Evolutionary conservation across 2,329 filamentous ascomycete genomes (phyloP).

Genomic region (Didymella lethalis): DNA sequence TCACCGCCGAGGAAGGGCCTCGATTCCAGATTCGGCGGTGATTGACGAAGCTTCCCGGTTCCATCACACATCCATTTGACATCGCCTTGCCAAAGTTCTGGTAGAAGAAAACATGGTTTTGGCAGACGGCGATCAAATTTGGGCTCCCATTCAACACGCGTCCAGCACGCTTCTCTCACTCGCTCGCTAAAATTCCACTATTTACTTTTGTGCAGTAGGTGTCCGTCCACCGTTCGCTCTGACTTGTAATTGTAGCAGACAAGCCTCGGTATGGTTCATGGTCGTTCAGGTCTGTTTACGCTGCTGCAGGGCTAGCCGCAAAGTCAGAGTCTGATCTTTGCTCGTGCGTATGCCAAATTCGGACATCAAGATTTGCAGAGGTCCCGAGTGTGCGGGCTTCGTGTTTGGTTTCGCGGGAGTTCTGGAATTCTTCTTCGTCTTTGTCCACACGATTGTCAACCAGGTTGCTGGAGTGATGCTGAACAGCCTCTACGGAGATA

Average conservation of each 20-base stretch:
- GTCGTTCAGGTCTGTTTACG: background rate
- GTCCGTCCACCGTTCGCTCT: background rate
- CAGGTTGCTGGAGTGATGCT: constrained; percentile 1
- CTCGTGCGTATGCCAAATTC: background rate
- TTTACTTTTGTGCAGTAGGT: background rate
- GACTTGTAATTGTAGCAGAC: background rate
- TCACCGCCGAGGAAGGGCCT: constrained; percentile 4
- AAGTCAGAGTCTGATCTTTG: background rate
- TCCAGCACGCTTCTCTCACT: background rate
- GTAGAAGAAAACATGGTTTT: constrained; percentile 6
- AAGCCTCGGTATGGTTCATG: constrained; percentile 6
- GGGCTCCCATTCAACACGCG: background rate
- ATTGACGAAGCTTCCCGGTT: constrained; percentile 3
- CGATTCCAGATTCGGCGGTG: constrained; percentile 3
- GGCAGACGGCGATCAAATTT: constrained; percentile 7
- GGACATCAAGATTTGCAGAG: background rate
- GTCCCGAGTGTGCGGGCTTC: background rate
- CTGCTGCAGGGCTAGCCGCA: background rate
- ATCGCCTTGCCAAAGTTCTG: background rate
- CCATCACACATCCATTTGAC: background rate
- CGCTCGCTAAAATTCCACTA: constrained; percentile 10
- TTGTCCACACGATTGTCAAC: background rate
- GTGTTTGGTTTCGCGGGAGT: background rate
- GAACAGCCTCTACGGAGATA: constrained; percentile 3
- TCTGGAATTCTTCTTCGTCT: background rate